phyloP scores from a whole-genome alignment of 257 asterid genomes.

The Solanum ahanhuiri region DNA sequence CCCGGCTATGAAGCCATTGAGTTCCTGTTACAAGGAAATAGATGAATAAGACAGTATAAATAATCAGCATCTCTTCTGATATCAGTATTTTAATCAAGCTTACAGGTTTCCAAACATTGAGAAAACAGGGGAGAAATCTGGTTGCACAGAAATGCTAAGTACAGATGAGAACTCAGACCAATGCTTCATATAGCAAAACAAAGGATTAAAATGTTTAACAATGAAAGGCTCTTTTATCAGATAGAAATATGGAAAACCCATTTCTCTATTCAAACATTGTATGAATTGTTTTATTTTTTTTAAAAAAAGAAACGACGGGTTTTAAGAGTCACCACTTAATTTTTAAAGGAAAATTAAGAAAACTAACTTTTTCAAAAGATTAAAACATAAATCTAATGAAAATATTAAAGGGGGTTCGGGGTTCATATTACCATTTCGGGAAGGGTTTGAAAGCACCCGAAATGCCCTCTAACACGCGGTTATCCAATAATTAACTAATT shows the following conservation, averaged over 20 bases:
- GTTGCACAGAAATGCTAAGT: neutral
- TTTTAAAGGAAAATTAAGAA: no score
- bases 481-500: no score
- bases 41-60: neutral
- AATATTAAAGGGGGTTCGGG: no score
- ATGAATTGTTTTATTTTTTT: no score
- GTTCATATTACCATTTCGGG: no score
- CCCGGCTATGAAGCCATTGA: conserved; percentile 95
- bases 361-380: no score
- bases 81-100: neutral
- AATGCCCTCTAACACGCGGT: no score
- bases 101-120: neutral
- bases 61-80: neutral
- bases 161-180: neutral
- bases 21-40: conserved; percentile 43
- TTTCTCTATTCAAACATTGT: neutral
- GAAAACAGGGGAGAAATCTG: neutral
- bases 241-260: neutral
- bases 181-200: neutral
- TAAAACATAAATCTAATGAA: no score
- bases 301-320: no score
- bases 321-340: no score
- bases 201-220: neutral
- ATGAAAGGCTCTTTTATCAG: neutral
- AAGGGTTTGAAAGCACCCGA: no score